Evolutionary conservation across 192 early-diverging fungal species (phyloP), one percentile per base, ranked within the genome.

Genomic region (Coemansia sp.): DNA sequence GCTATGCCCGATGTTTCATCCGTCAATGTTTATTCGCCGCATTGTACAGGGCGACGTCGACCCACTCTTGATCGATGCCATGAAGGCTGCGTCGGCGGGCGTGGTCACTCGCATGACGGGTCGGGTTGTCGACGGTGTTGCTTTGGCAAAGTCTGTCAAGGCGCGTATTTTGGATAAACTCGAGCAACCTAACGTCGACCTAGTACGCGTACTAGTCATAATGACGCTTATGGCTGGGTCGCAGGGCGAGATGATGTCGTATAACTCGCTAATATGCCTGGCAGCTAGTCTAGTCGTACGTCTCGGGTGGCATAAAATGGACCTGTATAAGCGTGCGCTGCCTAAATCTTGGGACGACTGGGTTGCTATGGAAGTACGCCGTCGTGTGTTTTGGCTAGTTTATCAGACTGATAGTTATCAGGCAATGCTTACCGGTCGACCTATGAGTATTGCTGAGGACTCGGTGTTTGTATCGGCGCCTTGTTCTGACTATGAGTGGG

Each of bases 351-450:
- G 71, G 68, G 77, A 84, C n/a, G 82, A 84, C 8, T 84, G 82
- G 82, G 82, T 84, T 29, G 3, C 42, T 5, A 42, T 76, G 16
- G 73, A 84, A 36, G 67, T 84, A 29, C 68, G 73, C 43, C 73
- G 82, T 8, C 82, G 82, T 0, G 42, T 84, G 55, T 84, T 84
- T 65, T 84, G 82, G 82, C 76, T 84, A 5, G 82, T 84, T 3
- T 84, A 84, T 55, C 82, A 84, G 74, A 84, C 77, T 9, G 82
- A 84, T 71, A 84, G 82, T 68, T 84, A 84, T 71, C 82, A 84
- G 77, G 70, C 82, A 2, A 76, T 84, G 82, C 82, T 84, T 40
- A 84, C 82, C 0, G 82, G 82, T 1, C 70, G 82, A 22, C 77
- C 77, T 3, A 84, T 79, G 77, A 68, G 70, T 20, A 79, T 84